phyloP scores from a whole-genome alignment of 176 grass and related monocot genomes.

The Lolium multiflorum region DNA sequence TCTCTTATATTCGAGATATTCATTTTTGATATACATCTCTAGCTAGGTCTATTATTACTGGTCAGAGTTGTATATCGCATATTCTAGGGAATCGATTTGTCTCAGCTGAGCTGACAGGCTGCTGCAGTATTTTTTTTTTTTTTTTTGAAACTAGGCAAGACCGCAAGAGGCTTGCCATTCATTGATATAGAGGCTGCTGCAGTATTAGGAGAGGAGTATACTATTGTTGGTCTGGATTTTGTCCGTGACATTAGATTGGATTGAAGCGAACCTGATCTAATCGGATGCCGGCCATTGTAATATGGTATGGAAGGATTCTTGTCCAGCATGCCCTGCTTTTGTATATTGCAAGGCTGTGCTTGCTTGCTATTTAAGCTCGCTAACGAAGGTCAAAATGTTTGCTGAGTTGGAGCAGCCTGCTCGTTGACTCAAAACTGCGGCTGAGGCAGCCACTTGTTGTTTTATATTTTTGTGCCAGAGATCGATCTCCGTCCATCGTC shows the following conservation, averaged over 20 bases:
- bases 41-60: not conserved
- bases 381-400: constrained; percentile 35
- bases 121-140: not conserved
- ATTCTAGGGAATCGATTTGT: constrained; percentile 3
- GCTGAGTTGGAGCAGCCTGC: constrained; percentile 39
- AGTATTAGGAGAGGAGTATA: not conserved
- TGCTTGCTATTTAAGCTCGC: constrained; percentile 20
- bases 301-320: constrained; percentile 29
- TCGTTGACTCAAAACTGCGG: constrained; percentile 45
- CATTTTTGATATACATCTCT: not conserved
- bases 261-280: constrained; percentile 28
- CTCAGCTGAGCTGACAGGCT: constrained; percentile 36
- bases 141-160: too few relatives aligned
- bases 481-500: constrained; percentile 19
- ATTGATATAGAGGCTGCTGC: constrained; percentile 39
- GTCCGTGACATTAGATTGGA: not conserved
- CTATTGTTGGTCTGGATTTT: constrained; percentile 35
- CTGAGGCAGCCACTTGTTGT: constrained; percentile 26
- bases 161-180: too few relatives aligned
- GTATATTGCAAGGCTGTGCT: constrained; percentile 36
- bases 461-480: not conserved
- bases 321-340: constrained; percentile 32
- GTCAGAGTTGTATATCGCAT: not conserved
- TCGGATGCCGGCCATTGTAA: constrained; percentile 40
- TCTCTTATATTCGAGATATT: not conserved